Conservation (phyloP, 352 stramenopile species). For the Phytopythium sindhum region DNA sequence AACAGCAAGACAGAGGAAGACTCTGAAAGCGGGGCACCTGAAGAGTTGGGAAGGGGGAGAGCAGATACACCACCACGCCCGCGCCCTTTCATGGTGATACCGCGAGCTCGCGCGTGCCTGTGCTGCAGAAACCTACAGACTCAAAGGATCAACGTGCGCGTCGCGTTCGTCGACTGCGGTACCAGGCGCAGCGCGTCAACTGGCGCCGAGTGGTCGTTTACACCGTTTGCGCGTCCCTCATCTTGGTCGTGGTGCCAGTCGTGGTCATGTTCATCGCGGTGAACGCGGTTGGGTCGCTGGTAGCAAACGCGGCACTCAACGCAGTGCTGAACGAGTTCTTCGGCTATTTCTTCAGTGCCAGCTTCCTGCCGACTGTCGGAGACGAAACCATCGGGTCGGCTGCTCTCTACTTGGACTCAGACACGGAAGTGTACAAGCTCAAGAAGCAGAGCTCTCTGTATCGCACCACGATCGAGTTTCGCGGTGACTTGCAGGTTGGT, state of each 20-base stretch:
- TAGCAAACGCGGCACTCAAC: conserved; percentile 20
- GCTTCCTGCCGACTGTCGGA: conserved; percentile 8
- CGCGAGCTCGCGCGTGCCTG: too few species aligned
- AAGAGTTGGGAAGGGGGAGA: too few species aligned
- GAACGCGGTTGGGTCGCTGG: conserved; percentile 6
- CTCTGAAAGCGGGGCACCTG: too few species aligned
- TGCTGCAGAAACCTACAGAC: too few species aligned
- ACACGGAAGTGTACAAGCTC: conserved; percentile 18
- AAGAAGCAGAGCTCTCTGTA: conserved; percentile 27
- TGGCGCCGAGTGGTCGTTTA: neutral
- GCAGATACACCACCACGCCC: too few species aligned
- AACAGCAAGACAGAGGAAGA: too few species aligned
- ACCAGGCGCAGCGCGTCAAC: too few species aligned
- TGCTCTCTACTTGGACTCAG: conserved; percentile 10
- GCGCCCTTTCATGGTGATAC: too few species aligned
- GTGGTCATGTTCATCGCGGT: conserved; percentile 11
- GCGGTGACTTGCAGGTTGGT: conserved; percentile 30
- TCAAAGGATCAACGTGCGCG: too few species aligned
- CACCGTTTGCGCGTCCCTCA: neutral
- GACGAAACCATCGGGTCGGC: conserved; percentile 14
- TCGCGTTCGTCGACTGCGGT: too few species aligned
- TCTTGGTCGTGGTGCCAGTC: conserved; percentile 13
- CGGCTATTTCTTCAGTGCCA: conserved; percentile 14
- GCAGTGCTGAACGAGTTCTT: conserved; percentile 27
- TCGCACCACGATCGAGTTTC: conserved; percentile 34